phyloP scores from a whole-genome alignment of 768 basidiomycete species.

The Sistotremastrum suecicum region DNA sequence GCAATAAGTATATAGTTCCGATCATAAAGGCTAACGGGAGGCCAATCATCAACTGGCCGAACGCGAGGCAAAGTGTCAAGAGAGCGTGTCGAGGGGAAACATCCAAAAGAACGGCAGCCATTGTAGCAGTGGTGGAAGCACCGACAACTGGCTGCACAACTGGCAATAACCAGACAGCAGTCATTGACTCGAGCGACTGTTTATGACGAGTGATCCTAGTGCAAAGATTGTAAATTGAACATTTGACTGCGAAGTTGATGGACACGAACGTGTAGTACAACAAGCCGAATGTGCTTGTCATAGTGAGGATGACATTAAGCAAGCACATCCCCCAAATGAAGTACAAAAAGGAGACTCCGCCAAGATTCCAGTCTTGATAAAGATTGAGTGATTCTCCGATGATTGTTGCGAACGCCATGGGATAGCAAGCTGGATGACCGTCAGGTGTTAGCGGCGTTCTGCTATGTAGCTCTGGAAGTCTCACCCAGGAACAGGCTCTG shows the following conservation, averaged over 20 bases:
- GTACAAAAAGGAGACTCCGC: slow-evolving; percentile 38
- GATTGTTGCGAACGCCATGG: slow-evolving; percentile 50
- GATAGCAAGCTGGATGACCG: slow-evolving; percentile 16
- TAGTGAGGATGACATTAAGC: slow-evolving; percentile 42
- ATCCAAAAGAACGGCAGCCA: slow-evolving; percentile 34
- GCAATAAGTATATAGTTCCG: slow-evolving; percentile 46
- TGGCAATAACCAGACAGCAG: slow-evolving; percentile 59
- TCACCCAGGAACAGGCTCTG: slow-evolving; percentile 34
- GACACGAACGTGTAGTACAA: slow-evolving; percentile 51
- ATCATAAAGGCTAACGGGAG: slow-evolving; percentile 52
- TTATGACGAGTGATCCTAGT: slow-evolving; percentile 43
- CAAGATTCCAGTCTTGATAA: slow-evolving; percentile 29
- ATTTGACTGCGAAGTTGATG: not conserved
- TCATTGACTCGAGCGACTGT: slow-evolving; percentile 42
- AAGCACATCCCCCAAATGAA: slow-evolving; percentile 57
- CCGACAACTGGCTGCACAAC: slow-evolving; percentile 62
- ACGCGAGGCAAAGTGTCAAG: slow-evolving; percentile 28
- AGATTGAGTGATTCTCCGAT: slow-evolving; percentile 35
- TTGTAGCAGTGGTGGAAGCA: slow-evolving; percentile 47
- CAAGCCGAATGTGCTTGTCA: slow-evolving; percentile 44
- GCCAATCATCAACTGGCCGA: slow-evolving; percentile 44
- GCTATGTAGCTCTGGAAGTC: not conserved
- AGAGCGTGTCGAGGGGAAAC: slow-evolving; percentile 35
- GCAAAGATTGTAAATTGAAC: not conserved
- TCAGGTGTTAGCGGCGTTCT: not conserved